Evolutionary conservation across 371 early-diverging fungal species (phyloP), one percentile per base, ranked within the genome.

Genomic region (Mucor circinelloides): DNA sequence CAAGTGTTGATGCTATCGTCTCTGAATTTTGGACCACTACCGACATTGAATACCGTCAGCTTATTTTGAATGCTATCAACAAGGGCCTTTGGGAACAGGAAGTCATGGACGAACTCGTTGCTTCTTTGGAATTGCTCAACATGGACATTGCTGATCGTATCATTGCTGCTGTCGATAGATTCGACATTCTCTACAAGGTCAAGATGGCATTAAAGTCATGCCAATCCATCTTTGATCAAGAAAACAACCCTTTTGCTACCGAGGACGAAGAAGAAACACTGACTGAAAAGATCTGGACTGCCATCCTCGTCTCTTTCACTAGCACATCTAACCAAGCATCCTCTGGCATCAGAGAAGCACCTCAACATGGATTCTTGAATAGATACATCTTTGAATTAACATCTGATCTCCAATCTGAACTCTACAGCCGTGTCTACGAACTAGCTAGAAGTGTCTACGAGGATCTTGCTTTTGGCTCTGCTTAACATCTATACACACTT

Each of bases 141-240:
- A 71, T 63, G 67, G 64, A 71, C 17, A 71, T 71, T 48, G 42
- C 67, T 1, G 71, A 71, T 63, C 28, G 17, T n/a, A 44, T 71
- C 13, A 19, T 63, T 13, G 27, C 28, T 13, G 27, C 55, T 25
- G 30, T 67, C 21, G 38, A 63, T 17, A 7, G 52, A 21, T 71
- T 67, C 50, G 50, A 71, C 17, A 42, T 71, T 1, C 28, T 64
- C 7, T 19, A 25, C 13, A 66, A 63, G 28, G 40, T 70, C 1
- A 66, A 52, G 23, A 8, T 8, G 1, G 34, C 62, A 13, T 30
- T 70, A 4, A 21, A 40, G 19, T 31, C 34, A 4, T 70, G 71
- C 32, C 71, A 70, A 52, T 34, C 30, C 13, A 32, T 66, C n/a
- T 66, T 70, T 55, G 46, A 58, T 28, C 42, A 48, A 50, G 48